These are phyloP conservation scores for Coleophoma eucalyptorum DNA, from an alignment of 2,329 filamentous ascomycete species.

Conservation along the genomic window DNA sequence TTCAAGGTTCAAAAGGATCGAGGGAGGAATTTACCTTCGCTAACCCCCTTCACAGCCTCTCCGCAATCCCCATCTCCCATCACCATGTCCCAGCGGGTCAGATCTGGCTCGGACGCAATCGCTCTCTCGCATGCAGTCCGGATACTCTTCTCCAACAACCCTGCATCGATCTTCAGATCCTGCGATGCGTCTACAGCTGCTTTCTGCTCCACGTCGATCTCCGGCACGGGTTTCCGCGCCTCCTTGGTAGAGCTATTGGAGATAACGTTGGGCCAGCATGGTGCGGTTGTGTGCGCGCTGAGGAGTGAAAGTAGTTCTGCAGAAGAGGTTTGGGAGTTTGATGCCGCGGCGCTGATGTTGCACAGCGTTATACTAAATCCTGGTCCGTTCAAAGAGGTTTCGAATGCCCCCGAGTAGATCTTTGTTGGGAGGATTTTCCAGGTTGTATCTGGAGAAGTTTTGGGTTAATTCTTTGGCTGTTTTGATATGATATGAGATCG, in stretches of 20 bases:
- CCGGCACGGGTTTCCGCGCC: constrained; percentile 1
- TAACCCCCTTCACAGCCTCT: constrained; percentile 25
- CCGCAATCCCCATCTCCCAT: constrained; percentile 31
- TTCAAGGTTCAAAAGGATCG: neutral
- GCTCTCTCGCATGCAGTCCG: constrained; percentile 28
- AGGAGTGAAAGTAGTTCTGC: constrained; percentile 42
- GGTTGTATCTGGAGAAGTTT: constrained; percentile 27
- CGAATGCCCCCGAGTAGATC: constrained; percentile 43
- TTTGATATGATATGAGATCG: neutral
- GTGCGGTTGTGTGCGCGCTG: constrained; percentile 44
- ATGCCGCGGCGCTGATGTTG: constrained; percentile 38
- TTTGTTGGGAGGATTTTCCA: constrained; percentile 44
- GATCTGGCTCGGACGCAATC: constrained; percentile 28
- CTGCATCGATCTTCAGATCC: constrained; percentile 24
- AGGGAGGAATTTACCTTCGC: constrained; percentile 9
- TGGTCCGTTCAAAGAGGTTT: constrained; percentile 50
- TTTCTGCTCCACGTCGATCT: constrained; percentile 16
- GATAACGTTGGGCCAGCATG: constrained; percentile 22
- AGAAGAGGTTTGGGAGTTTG: constrained; percentile 14
- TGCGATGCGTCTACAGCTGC: constrained; percentile 9
- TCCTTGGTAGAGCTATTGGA: constrained; percentile 18
- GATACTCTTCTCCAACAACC: constrained; percentile 21
- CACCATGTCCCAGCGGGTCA: constrained; percentile 29
- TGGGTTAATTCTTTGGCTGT: neutral
- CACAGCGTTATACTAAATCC: constrained; percentile 52